These are phyloP conservation scores for Fusarium beomiforme DNA, from an alignment of 2,329 filamentous ascomycete species.

Conservation along the genomic window DNA sequence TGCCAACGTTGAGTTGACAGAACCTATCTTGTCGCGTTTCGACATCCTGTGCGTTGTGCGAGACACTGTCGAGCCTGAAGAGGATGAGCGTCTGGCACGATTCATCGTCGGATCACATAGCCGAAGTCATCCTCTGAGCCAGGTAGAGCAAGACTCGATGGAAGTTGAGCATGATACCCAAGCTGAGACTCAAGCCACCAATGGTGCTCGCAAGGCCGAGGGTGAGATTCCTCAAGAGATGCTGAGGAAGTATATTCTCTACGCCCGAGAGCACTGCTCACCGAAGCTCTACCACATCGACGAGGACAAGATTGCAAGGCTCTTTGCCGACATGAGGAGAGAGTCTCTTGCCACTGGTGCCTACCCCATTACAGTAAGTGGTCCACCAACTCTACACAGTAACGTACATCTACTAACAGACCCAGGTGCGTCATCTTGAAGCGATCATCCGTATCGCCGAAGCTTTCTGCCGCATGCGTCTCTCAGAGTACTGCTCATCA, in stretches of 20 bases:
- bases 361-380: conserved; percentile 94
- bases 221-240: conserved; percentile 90
- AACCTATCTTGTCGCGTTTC: conserved; percentile 97
- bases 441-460: conserved; percentile 97
- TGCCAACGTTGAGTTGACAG: conserved; percentile 94
- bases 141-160: conserved; percentile 64
- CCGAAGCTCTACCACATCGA: conserved; percentile 98
- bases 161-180: conserved; percentile 68
- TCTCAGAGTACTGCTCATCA: conserved; percentile 93
- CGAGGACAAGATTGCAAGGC: conserved; percentile 91
- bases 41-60: conserved; percentile 96
- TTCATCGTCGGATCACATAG: conserved; percentile 97
- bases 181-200: conserved; percentile 49
- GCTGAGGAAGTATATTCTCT: conserved; percentile 95
- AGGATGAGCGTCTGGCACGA: conserved; percentile 91
- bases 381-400: too few species aligned
- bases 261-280: conserved; percentile 86
- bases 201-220: conserved; percentile 47
- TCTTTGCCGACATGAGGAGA: conserved; percentile 96
- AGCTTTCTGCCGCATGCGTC: conserved; percentile 94
- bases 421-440: conserved; percentile 94
- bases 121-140: conserved; percentile 79
- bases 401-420: conserved; percentile 17
- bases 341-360: conserved; percentile 94
- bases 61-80: conserved; percentile 90